phyloP scores from a whole-genome alignment of 1,284 basidiomycete genomes.

The Trichosporon asahii region DNA sequence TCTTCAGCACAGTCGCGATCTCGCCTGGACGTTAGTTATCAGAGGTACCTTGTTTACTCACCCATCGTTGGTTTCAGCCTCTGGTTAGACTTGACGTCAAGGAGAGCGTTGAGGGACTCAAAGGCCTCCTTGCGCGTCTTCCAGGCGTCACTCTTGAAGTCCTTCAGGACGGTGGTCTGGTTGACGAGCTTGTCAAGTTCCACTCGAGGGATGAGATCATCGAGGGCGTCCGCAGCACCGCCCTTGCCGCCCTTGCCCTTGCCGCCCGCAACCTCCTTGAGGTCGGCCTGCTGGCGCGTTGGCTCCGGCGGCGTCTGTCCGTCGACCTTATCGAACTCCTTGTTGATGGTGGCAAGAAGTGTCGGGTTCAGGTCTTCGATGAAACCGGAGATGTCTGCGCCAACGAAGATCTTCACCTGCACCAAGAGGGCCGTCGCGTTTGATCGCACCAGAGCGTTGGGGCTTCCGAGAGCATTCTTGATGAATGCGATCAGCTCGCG shows the following conservation, averaged over 20 bases:
- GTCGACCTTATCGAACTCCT: slow-evolving; percentile 93
- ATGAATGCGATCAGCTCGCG: slow-evolving; percentile 85
- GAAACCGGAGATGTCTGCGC: slow-evolving; percentile 83
- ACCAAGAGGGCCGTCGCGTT: slow-evolving; percentile 94
- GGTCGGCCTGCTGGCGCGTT: slow-evolving; percentile 69
- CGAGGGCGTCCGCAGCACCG: slow-evolving; percentile 65
- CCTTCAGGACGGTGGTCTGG: slow-evolving; percentile 75
- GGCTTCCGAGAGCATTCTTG: slow-evolving; percentile 81
- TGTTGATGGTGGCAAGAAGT: slow-evolving; percentile 81
- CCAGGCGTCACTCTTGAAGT: slow-evolving; percentile 90
- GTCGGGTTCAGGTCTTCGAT: slow-evolving; percentile 93
- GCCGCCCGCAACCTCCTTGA: slow-evolving; percentile 57
- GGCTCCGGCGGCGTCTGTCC: slow-evolving; percentile 76
- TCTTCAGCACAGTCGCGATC: slow-evolving; percentile 81
- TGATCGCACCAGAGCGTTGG: slow-evolving; percentile 88
- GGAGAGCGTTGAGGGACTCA: slow-evolving; percentile 73
- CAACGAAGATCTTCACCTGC: slow-evolving; percentile 87
- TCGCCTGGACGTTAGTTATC: slow-evolving; percentile 61
- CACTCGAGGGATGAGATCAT: slow-evolving; percentile 91
- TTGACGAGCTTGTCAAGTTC: slow-evolving; percentile 85
- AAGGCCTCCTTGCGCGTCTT: slow-evolving; percentile 95
- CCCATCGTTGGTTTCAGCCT: slow-evolving; percentile 87
- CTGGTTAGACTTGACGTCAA: slow-evolving; percentile 88
- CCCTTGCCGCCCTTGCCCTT: slow-evolving; percentile 53
- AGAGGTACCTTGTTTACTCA: slow-evolving; percentile 48